Percentiles rank a stretch among this genome's conserved stretches.
Conservation (phyloP, 2,329 filamentous ascomycete genomes). For the Fusarium pseudonygamai region DNA sequence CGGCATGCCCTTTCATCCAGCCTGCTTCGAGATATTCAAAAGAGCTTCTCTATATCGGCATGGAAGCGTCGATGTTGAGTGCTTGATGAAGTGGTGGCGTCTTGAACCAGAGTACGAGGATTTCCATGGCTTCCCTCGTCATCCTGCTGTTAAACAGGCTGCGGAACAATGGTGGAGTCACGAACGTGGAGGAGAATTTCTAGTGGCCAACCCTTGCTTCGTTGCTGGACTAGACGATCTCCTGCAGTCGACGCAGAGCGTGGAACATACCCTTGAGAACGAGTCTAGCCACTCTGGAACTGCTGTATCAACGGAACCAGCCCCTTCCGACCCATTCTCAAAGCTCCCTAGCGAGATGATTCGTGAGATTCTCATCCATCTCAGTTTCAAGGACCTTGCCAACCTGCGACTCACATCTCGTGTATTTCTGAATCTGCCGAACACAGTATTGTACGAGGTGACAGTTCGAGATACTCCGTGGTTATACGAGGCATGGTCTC, state of each 20-base stretch:
- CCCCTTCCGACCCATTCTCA: not conserved
- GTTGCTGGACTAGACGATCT: slow-evolving; percentile 15
- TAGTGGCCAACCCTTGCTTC: slow-evolving; percentile 37
- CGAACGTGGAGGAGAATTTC: slow-evolving; percentile 13
- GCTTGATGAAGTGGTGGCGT: slow-evolving; percentile 26
- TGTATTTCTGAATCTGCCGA: slow-evolving; percentile 20
- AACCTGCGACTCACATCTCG: slow-evolving; percentile 20
- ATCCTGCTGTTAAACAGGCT: not conserved
- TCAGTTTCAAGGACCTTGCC: slow-evolving; percentile 19
- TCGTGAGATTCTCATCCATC: slow-evolving; percentile 6
- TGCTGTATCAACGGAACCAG: fast-evolving
- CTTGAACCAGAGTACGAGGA: not conserved
- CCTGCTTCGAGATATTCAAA: slow-evolving; percentile 45
- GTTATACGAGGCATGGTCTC: slow-evolving; percentile 32
- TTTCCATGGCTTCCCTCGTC: slow-evolving; percentile 8
- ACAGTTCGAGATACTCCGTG: slow-evolving; percentile 23
- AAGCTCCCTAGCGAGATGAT: slow-evolving; percentile 22
- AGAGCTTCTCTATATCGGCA: slow-evolving; percentile 30
- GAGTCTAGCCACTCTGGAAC: not conserved
- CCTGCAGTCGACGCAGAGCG: not conserved
- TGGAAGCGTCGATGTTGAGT: slow-evolving; percentile 29
- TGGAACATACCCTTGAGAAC: not conserved
- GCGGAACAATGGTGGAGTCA: slow-evolving; percentile 25
- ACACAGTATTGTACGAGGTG: not conserved
- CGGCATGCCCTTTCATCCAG: slow-evolving; percentile 43